Conservation (phyloP, 2,329 filamentous ascomycete species). For the Claviceps sp. region DNA sequence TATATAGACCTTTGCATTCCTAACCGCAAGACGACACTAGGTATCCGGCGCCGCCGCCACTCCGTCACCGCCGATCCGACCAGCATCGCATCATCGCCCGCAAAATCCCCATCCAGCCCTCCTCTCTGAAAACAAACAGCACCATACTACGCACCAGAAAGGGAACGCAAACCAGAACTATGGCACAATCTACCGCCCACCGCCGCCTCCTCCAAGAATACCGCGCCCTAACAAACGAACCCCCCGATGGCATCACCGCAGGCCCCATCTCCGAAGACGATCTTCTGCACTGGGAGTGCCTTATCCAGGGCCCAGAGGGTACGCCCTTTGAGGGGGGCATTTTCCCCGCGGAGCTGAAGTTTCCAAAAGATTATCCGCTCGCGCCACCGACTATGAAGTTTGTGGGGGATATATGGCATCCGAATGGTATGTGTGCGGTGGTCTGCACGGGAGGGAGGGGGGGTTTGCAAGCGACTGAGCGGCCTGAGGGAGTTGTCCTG, state of each 20-base stretch:
- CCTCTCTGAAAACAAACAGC: not conserved
- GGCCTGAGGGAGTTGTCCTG: no score
- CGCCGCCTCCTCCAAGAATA: slow-evolving; percentile 92
- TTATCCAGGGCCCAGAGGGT: slow-evolving; percentile 89
- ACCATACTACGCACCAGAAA: not conserved
- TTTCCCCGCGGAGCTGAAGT: slow-evolving; percentile 88
- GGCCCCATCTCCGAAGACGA: slow-evolving; percentile 90
- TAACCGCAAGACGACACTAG: no score
- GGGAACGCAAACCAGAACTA: slow-evolving; percentile 14
- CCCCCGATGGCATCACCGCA: slow-evolving; percentile 94
- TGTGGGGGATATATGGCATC: slow-evolving; percentile 87
- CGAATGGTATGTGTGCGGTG: slow-evolving; percentile 53
- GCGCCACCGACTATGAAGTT: slow-evolving; percentile 95
- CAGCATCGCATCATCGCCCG: not conserved
- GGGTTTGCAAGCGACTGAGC: no score
- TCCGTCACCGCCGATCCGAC: not conserved
- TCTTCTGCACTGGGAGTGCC: slow-evolving; percentile 88
- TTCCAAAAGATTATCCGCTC: slow-evolving; percentile 93
- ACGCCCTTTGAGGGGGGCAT: slow-evolving; percentile 94
- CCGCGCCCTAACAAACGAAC: slow-evolving; percentile 81
- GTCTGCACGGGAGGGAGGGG: not conserved
- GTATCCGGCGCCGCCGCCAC: not conserved
- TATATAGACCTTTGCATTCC: not conserved
- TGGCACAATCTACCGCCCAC: slow-evolving; percentile 51
- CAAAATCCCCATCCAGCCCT: not conserved